phyloP scores from a whole-genome alignment of 306 rosid genomes.

The Elaeagnus macrophylla region DNA sequence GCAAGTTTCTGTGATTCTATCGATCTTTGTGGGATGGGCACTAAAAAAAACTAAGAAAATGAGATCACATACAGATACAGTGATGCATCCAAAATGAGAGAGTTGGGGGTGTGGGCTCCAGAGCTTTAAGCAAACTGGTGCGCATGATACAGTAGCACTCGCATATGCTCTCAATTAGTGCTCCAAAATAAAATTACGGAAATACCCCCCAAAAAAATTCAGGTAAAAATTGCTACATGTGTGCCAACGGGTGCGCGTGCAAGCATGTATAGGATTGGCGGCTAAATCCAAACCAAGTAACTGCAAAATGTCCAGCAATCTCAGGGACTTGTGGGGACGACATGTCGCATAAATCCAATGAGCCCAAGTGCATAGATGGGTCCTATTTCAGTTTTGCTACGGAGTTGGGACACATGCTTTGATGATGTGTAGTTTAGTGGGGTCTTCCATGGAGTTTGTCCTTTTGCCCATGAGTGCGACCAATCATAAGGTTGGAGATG shows the following conservation, averaged over 20 bases:
- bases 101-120: slow-evolving; percentile 39
- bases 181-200: slow-evolving; percentile 10
- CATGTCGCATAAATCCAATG: slow-evolving; percentile 36
- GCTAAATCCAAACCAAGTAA: slow-evolving; percentile 39
- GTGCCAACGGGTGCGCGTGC: slow-evolving; percentile 50
- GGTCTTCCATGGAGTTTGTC: slow-evolving; percentile 62
- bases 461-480: slow-evolving; percentile 49
- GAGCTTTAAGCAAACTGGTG: slow-evolving; percentile 24
- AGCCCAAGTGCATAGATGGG: slow-evolving; percentile 32
- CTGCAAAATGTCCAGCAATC: slow-evolving; percentile 39
- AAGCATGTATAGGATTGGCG: slow-evolving; percentile 42
- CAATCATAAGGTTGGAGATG: slow-evolving; percentile 30
- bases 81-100: slow-evolving; percentile 1
- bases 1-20: no score
- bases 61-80: not conserved
- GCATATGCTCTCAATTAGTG: slow-evolving; percentile 30
- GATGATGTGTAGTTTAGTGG: slow-evolving; percentile 47
- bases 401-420: slow-evolving; percentile 57
- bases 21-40: not conserved
- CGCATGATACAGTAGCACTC: slow-evolving; percentile 81
- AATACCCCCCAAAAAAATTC: not conserved
- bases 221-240: slow-evolving; percentile 20
- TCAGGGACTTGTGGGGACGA: slow-evolving; percentile 46
- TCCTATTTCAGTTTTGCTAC: slow-evolving; percentile 34
- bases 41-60: not conserved